Evolutionary conservation across 2,329 filamentous ascomycete species (phyloP).

Genomic region (Pyrenophora graminea): DNA sequence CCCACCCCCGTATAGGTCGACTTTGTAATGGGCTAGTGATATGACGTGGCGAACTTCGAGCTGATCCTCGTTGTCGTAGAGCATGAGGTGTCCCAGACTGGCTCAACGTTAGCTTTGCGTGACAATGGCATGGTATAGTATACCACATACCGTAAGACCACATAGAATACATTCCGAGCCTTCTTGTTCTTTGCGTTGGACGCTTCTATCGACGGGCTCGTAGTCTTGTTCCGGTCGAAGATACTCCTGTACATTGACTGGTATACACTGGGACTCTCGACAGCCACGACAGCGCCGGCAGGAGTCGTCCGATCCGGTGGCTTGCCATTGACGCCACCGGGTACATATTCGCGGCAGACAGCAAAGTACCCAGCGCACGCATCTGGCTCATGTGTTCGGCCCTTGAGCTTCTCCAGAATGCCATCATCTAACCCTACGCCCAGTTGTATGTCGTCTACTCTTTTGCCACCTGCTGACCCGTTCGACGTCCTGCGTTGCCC

Average conservation of each 20-base stretch:
- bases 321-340: slow-evolving; percentile 89
- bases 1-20: slow-evolving; percentile 82
- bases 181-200: slow-evolving; percentile 59
- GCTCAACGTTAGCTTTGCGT: slow-evolving; percentile 13
- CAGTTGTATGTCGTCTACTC: slow-evolving; percentile 19
- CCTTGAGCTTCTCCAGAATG: slow-evolving; percentile 31
- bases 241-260: slow-evolving; percentile 97
- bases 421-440: slow-evolving; percentile 29
- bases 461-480: slow-evolving; percentile 13
- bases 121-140: too few species aligned
- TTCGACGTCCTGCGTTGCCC: slow-evolving; percentile 18
- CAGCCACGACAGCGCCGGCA: slow-evolving; percentile 74
- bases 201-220: slow-evolving; percentile 58
- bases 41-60: slow-evolving; percentile 96
- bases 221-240: slow-evolving; percentile 75
- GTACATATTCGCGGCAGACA: slow-evolving; percentile 90
- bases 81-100: slow-evolving; percentile 83
- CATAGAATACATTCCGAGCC: slow-evolving; percentile 88
- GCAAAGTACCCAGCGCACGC: slow-evolving; percentile 91
- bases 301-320: slow-evolving; percentile 85
- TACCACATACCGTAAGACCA: slow-evolving; percentile 74
- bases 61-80: slow-evolving; percentile 95
- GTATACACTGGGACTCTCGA: slow-evolving; percentile 91
- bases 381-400: slow-evolving; percentile 65
- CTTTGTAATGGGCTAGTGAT: slow-evolving; percentile 82